These are phyloP conservation scores for Penicillium polonicum DNA, from an alignment of 2,329 filamentous ascomycete species.

Conservation along the genomic window DNA sequence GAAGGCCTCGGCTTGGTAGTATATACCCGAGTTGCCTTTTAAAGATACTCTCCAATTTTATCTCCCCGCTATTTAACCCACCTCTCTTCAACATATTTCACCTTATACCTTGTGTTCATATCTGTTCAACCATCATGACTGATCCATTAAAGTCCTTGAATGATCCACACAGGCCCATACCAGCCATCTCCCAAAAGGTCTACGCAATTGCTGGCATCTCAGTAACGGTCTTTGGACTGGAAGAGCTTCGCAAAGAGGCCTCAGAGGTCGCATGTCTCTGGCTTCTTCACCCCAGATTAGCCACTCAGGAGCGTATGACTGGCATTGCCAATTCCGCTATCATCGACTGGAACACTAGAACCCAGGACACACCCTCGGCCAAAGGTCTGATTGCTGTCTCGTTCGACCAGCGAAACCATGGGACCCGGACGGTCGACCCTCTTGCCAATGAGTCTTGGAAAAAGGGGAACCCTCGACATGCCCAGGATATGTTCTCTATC, in stretches of 20 bases:
- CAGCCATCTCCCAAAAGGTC: constrained; percentile 61
- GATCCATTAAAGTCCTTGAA: constrained; percentile 38
- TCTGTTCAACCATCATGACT: constrained; percentile 28
- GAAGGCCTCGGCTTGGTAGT: constrained; percentile 13
- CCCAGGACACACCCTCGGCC: constrained; percentile 32
- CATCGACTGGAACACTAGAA: constrained; percentile 61
- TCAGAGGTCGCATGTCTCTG: constrained; percentile 73
- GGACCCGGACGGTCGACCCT: constrained; percentile 65
- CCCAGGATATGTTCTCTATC: constrained; percentile 85
- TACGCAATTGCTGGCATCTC: constrained; percentile 75
- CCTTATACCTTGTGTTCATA: neutral
- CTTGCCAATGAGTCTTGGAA: constrained; percentile 76
- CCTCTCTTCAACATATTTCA: neutral
- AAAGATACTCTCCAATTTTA: neutral
- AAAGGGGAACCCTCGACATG: constrained; percentile 74
- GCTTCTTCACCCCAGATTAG: constrained; percentile 79
- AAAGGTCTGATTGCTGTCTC: constrained; percentile 73
- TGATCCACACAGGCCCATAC: constrained; percentile 28
- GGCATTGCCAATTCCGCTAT: constrained; percentile 69
- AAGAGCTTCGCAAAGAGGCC: constrained; percentile 63
- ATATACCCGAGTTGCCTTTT: constrained; percentile 18
- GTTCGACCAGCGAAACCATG: constrained; percentile 94
- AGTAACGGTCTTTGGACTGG: constrained; percentile 76
- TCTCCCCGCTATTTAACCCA: constrained; percentile 4
- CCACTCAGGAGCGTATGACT: constrained; percentile 70